Conservation (phyloP, 768 basidiomycete genomes). For the Suillus cothurnatus region DNA sequence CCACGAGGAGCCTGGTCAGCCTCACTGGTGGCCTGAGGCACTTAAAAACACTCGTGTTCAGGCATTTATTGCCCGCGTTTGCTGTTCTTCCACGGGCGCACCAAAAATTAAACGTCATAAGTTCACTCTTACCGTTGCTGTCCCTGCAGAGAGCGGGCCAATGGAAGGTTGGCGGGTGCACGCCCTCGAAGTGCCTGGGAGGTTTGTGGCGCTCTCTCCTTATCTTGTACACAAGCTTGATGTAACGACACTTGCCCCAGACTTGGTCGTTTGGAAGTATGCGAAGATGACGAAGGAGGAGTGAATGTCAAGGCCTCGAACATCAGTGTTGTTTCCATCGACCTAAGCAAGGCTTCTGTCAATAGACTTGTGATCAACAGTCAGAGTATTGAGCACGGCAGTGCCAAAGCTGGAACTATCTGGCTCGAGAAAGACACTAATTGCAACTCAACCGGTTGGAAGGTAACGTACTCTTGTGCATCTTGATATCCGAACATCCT, state of each 20-base stretch:
- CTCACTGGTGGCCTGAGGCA: conserved; percentile 72
- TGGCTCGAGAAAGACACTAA: conserved; percentile 15
- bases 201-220: conserved; percentile 42
- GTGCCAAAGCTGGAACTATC: not conserved
- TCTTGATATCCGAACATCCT: not conserved
- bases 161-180: conserved; percentile 72
- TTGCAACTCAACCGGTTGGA: conserved; percentile 1
- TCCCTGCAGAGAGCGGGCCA: conserved; percentile 69
- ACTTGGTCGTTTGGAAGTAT: conserved; percentile 10
- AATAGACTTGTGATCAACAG: conserved; percentile 19
- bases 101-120: not conserved
- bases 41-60: conserved; percentile 58
- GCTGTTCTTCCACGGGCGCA: conserved; percentile 9
- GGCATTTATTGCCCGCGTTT: conserved; percentile 51
- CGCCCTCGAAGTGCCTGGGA: conserved; percentile 61
- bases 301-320: conserved; percentile 27
- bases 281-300: conserved; percentile 6
- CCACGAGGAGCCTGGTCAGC: conserved; percentile 59
- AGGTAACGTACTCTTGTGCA: not conserved
- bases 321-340: conserved; percentile 26
- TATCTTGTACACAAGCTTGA: not conserved
- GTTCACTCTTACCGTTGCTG: conserved; percentile 76
- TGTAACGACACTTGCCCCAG: not conserved
- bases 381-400: not conserved
- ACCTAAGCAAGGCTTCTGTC: conserved; percentile 1